Evolutionary conservation across 225 moss, liverwort and hornwort species (phyloP), one percentile per base, ranked within the genome.

Genomic region (Climacium dendroides): DNA sequence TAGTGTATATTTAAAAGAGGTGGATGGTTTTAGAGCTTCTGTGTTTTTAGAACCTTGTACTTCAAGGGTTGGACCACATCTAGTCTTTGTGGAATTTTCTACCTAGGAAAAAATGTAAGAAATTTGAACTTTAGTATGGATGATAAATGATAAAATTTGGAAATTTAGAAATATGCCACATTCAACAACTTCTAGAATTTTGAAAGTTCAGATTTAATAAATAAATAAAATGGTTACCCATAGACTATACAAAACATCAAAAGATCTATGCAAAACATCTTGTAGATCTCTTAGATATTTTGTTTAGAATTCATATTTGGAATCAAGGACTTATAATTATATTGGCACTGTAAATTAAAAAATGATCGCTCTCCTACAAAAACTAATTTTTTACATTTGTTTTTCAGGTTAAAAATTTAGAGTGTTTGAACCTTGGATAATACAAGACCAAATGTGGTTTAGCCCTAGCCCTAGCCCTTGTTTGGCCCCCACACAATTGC

Each of bases 31-130:
- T n/a, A n/a, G n/a, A n/a, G n/a, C n/a, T n/a, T n/a, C n/a, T n/a
- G n/a, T n/a, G n/a, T n/a, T n/a, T n/a, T n/a, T n/a, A n/a, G n/a
- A n/a, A n/a, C n/a, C n/a, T n/a, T n/a, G n/a, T n/a, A n/a, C n/a
- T n/a, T n/a, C n/a, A n/a, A n/a, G n/a, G n/a, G n/a, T n/a, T n/a
- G n/a, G n/a, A n/a, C n/a, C n/a, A n/a, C n/a, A n/a, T n/a, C n/a
- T n/a, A n/a, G n/a, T 47, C 13, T 48, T 71, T 71, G 2, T 9
- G 0, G 9, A 25, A 22, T 8, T 71, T 43, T 43, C 26, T 15
- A 26, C 0, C 0, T 0, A 0, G 20, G 5, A 15, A 1, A 28
- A 45, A 45, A 45, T 45, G 2, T 0, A 28, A 0, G 0, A 5
- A 6, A 9, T 43, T 10, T 28, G 0, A 24, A 69, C 5, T 71